phyloP scores from a whole-genome alignment of 176 grass and related monocot species.

The Oryza officinalis region DNA sequence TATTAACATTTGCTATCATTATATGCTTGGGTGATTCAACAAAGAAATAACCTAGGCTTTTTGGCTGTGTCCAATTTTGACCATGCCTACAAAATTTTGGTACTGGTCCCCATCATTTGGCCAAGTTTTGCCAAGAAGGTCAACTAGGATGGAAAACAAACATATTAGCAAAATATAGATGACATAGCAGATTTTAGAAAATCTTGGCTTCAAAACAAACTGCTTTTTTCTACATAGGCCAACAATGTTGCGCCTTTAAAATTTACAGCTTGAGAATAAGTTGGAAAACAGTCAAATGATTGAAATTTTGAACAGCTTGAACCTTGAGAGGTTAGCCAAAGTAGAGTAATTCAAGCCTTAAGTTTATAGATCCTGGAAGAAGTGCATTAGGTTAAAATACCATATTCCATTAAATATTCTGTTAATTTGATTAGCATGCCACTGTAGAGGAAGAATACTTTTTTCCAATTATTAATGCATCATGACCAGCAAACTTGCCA shows the following conservation, averaged over 20 bases:
- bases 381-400: background rate
- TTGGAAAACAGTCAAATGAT: background rate
- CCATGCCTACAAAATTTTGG: background rate
- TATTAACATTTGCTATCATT: background rate
- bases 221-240: background rate
- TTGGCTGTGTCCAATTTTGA: background rate
- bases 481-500: background rate
- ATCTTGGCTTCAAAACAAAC: background rate
- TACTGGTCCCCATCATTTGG: background rate
- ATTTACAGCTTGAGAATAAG: constrained; percentile 14
- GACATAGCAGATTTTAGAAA: background rate
- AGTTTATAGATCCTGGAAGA: background rate
- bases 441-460: constrained; percentile 1
- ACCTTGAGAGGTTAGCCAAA: background rate
- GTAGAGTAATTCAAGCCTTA: constrained; percentile 12
- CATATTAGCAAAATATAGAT: background rate
- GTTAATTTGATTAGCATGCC: background rate
- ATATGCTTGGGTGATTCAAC: background rate
- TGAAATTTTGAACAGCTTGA: background rate
- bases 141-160: background rate
- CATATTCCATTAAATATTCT: background rate
- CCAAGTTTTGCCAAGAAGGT: constrained; percentile 10
- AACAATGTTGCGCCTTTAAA: background rate
- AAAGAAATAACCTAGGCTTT: background rate
- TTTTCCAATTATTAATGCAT: background rate